Evolutionary conservation across 169 alveolate genomes (phyloP).

Genomic region (Miamiensis avidus): DNA sequence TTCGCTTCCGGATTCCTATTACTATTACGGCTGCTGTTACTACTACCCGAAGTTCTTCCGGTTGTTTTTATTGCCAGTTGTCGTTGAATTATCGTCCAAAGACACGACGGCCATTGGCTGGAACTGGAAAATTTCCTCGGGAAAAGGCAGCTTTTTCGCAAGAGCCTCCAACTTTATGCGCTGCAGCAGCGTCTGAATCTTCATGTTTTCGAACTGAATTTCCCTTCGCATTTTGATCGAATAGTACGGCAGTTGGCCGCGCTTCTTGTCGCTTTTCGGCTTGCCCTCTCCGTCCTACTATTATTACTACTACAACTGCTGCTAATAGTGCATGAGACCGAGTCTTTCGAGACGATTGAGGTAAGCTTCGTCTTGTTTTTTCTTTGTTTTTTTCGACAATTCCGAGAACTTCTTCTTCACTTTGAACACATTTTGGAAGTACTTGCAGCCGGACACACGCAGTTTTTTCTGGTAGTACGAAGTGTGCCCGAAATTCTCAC

Average conservation of each 20-base stretch:
- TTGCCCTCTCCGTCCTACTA: not conserved
- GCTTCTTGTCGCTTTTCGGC: not conserved
- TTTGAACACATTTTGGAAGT: no score
- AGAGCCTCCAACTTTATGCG: constrained; percentile 3
- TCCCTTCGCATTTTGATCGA: not conserved
- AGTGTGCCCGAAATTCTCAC: not conserved
- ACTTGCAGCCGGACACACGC: not conserved
- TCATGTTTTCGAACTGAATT: constrained; percentile 10
- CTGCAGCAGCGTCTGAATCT: constrained; percentile 12
- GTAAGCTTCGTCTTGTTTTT: not conserved
- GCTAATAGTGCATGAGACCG: not conserved
- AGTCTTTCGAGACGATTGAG: not conserved
- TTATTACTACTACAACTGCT: no score
- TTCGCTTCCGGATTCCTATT: no score
- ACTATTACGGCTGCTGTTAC: no score
- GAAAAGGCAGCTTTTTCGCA: constrained; percentile 5
- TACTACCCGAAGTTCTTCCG: no score
- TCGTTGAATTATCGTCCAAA: no score
- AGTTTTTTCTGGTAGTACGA: not conserved
- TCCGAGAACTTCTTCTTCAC: not conserved
- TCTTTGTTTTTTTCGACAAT: not conserved
- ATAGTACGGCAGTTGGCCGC: not conserved
- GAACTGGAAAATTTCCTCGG: not conserved
- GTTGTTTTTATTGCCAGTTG: no score
- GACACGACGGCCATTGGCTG: no score